These are phyloP conservation scores for Colletotrichum magnum DNA, from an alignment of 2,329 filamentous ascomycete genomes.

Conservation along the genomic window DNA sequence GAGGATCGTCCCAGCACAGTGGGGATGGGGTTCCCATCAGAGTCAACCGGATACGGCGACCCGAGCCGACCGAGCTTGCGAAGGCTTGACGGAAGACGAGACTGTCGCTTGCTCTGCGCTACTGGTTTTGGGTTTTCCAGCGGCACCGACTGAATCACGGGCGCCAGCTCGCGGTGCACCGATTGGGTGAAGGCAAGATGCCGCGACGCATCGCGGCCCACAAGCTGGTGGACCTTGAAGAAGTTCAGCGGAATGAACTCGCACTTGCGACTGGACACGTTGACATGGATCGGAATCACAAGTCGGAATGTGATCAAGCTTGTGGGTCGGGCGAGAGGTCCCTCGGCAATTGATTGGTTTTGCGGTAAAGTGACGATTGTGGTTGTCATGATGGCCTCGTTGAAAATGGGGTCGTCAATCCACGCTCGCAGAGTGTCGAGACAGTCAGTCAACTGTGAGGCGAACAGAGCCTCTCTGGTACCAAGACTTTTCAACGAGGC, in stretches of 20 bases:
- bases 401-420: slow-evolving; percentile 61
- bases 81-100: slow-evolving; percentile 20
- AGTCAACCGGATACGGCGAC: slow-evolving; percentile 45
- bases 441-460: slow-evolving; percentile 58
- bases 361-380: slow-evolving; percentile 58
- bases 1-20: slow-evolving; percentile 45
- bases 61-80: slow-evolving; percentile 28
- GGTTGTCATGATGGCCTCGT: slow-evolving; percentile 61
- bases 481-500: slow-evolving; percentile 53
- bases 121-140: slow-evolving; percentile 39
- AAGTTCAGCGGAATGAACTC: slow-evolving; percentile 74
- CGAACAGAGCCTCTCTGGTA: slow-evolving; percentile 60
- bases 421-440: slow-evolving; percentile 57
- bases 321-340: slow-evolving; percentile 43
- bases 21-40: slow-evolving; percentile 48
- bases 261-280: slow-evolving; percentile 64
- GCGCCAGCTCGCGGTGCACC: slow-evolving; percentile 73
- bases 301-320: slow-evolving; percentile 70
- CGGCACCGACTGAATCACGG: slow-evolving; percentile 56
- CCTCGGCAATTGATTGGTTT: slow-evolving; percentile 41
- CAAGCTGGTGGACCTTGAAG: slow-evolving; percentile 77
- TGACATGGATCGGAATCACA: slow-evolving; percentile 73
- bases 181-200: slow-evolving; percentile 72
- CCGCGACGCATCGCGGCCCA: slow-evolving; percentile 67
- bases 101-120: slow-evolving; percentile 35